Base-by-base conservation (phyloP, 805 yeast genomes). In the Barnettozyma californica region DNA sequence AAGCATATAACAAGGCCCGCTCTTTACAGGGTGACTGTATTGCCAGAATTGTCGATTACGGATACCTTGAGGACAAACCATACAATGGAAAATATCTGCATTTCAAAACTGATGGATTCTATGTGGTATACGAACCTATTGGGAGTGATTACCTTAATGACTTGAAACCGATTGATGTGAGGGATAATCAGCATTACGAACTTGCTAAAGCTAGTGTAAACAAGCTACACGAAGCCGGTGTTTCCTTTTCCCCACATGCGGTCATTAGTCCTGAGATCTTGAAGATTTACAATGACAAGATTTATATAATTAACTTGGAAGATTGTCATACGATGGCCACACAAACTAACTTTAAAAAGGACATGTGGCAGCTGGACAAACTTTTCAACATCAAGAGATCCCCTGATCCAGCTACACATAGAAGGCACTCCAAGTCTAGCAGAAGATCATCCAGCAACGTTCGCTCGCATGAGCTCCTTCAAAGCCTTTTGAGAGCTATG, bases 51-150 rank as follows among this genome's bases (percentile, higher is more conserved):
- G 20, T 61, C 6, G 62, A 59, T 40, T 55, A 53, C 36, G 67
- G 66, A 0, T 59, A 56, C 36, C 18, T 61, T 21, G 62, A 61
- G 45, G 66, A 63, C 35, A 50, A 50, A 23, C 48, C 55, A 13
- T 44, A 53, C 44, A 59, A 60, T 33, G 47, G 31, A 5, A 27
- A 46, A 8, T 45, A 41, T 8, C 38, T 55, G 9, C 64, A 61
- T 43, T 58, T 56, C 47, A 59, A 53, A 25, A 43, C 57, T 9
- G 65, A 61, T 47, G 65, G 65, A 1, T 60, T 57, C 43, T 61
- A 54, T 45, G 48, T 61, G 11, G 29, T 60, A 1, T 61, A 55
- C 39, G 59, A 57, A 34, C 62, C 62, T 9, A 53, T 59, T 18
- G 50, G 54, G 7, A 18, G 41, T 2, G 40, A 48, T 9, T 34